Conservation (phyloP, 345 rosid species). For the Mallotus nudiflorus region DNA sequence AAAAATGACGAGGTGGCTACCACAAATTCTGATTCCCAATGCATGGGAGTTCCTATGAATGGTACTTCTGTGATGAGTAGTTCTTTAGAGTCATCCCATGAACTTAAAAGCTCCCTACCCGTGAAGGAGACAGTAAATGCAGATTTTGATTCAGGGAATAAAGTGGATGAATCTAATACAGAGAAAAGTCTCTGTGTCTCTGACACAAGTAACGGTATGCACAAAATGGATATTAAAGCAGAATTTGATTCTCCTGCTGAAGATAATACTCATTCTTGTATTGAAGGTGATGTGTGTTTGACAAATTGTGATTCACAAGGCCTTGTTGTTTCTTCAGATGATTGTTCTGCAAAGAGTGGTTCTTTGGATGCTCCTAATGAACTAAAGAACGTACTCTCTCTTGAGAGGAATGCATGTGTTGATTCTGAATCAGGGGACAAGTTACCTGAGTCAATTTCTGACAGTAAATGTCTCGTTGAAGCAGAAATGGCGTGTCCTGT, state of each 20-base stretch:
- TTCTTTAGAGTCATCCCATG: constrained; percentile 29
- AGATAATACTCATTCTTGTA: constrained; percentile 15
- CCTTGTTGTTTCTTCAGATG: constrained; percentile 5
- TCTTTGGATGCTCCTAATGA: constrained; percentile 32
- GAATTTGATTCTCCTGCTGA: constrained; percentile 20
- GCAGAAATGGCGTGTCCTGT: background rate
- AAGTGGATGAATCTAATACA: constrained; percentile 18
- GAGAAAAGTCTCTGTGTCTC: constrained; percentile 6
- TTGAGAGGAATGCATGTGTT: constrained; percentile 25
- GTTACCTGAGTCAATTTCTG: constrained; percentile 21
- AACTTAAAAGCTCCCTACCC: constrained; percentile 12
- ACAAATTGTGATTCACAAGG: background rate
- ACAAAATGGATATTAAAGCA: constrained; percentile 15
- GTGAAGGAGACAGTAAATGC: constrained; percentile 11
- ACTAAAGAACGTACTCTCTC: constrained; percentile 20
- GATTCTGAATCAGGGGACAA: constrained; percentile 24
- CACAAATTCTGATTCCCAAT: constrained; percentile 30
- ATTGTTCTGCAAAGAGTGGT: background rate
- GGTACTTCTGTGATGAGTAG: constrained; percentile 23
- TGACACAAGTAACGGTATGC: constrained; percentile 7
- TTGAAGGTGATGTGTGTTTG: constrained; percentile 4
- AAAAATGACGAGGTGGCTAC: constrained; percentile 31
- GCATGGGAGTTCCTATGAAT: constrained; percentile 21
- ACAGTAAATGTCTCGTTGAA: background rate
- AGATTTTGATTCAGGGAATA: constrained; percentile 25